Base-by-base conservation (phyloP, 331 rosid species). In the Quercus phellos region DNA sequence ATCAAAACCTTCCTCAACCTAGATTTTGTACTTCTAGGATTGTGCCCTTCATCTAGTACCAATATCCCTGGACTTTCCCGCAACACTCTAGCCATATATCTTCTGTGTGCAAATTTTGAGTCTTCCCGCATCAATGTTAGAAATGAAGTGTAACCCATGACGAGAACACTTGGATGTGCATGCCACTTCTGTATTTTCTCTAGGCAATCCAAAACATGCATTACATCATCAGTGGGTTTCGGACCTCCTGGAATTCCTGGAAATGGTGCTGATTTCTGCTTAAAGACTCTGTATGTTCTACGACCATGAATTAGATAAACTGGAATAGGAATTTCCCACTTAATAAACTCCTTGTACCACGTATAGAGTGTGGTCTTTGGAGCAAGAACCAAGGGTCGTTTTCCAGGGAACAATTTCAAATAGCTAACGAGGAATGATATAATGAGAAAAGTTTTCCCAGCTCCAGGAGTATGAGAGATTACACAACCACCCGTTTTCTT, bases 141-240 rank as follows among this genome's bases (percentile, higher is more conserved):
- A 77, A 94, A 94, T 7, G 94, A 94, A 58, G 98, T 89, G 78
- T 94, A 94, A 5, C 98, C 97, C 98, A 94, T 92, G 83, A 94
- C 90, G 1, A 94, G 98, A 82, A 94, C 94, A 74, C 98, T 94
- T 0, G 99, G 97, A 13, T 90, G 96, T 0, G 99, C 85, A 84
- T 90, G 94, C 98, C 97, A 91, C 78, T 85, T 90, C 77, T 90
- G 87, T 60, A 94, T 90, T 75, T 90, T 94, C 68, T 85, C 89
- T 19, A 92, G 66, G 82, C 96, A 94, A 83, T 94, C 94, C 79
- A 94, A 63, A 78, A 88, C 84, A 84, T 94, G 97, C 84, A 85
- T 88, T 17, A 89, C 94, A 84, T 94, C 93, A 51, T 82, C 85
- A 1, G 85, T 84, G 11, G 94, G 93, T 79, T 79, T 89, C 6